Evolutionary conservation across 2,329 filamentous ascomycete genomes (phyloP).

Genomic region (Aspergillus luchuensis): DNA sequence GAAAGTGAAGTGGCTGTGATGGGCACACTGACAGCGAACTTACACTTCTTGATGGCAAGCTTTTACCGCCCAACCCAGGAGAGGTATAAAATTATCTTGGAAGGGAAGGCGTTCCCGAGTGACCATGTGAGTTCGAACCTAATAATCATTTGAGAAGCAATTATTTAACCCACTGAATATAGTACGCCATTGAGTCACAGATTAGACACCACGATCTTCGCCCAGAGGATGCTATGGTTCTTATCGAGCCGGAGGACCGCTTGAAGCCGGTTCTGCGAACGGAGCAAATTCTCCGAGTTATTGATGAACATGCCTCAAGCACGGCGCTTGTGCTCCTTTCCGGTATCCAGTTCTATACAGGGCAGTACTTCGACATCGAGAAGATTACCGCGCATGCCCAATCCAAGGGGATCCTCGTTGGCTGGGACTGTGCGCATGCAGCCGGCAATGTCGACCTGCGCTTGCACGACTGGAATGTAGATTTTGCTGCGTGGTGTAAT

Average conservation of each 20-base stretch:
- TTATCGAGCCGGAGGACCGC: conserved; percentile 65
- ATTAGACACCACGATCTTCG: conserved; percentile 69
- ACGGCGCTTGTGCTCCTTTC: conserved; percentile 79
- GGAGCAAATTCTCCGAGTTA: conserved; percentile 68
- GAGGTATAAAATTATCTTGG: conserved; percentile 79
- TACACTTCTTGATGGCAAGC: conserved; percentile 80
- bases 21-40: conserved; percentile 80
- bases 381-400: conserved; percentile 78
- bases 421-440: conserved; percentile 88
- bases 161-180: conserved; percentile 16
- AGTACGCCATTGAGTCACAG: conserved; percentile 85
- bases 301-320: conserved; percentile 71
- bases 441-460: conserved; percentile 78
- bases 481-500: conserved; percentile 90
- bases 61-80: conserved; percentile 72
- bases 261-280: conserved; percentile 65
- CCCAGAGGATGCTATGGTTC: conserved; percentile 69
- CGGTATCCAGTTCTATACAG: conserved; percentile 89
- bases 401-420: conserved; percentile 68
- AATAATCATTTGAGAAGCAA: neutral
- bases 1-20: conserved; percentile 79
- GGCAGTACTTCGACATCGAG: conserved; percentile 81
- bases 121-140: conserved; percentile 63
- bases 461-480: conserved; percentile 86
- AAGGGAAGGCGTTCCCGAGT: conserved; percentile 86